Evolutionary conservation across 2,329 filamentous ascomycete genomes (phyloP), one percentile per base, ranked within the genome.

Genomic region (Cercospora canescens): DNA sequence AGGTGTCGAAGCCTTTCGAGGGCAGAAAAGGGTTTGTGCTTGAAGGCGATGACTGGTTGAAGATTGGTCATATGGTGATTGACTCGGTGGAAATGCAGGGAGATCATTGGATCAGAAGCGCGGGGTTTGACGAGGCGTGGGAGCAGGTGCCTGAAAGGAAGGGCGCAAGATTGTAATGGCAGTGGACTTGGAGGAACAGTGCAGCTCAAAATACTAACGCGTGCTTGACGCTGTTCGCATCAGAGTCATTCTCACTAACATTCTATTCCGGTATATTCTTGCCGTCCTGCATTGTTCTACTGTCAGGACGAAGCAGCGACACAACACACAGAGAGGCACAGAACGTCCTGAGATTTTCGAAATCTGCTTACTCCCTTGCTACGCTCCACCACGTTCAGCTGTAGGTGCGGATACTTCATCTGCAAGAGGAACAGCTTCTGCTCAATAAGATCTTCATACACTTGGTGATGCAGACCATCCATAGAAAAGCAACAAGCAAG

Each of bases 111-210:
- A 85, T 91, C 12, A 80, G 87, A 24, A 84, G 83, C 55, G 82
- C 84, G 48, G 91, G 90, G 0, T 87, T 90, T 70, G 83, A 88
- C 1, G 83, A 89, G 73, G 88, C 88, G 4, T 93, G 91, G 90
- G 79, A 84, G 72, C 68, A 76, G 28, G 72, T 83, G 6, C 71
- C 71, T 16, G 60, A 60, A 26, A 39, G 71, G 35, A 56, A 56
- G 9, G 59, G 71, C 24, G 67, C 68, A 32, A 71, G 71, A 50
- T 63, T 73, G 63, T 75, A 41, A 63, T 56, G 21, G 7, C 30
- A 35, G 18, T 1, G 4, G 11, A 56, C 5, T 6, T 18, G 3
- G 16, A 21, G 4, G 16, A 18, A 12, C 28, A 52, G 24, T 30
- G n/a, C 14, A 28, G 2, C 14, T 35, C 32, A 9, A 8, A 35